Evolutionary conservation across 2,329 filamentous ascomycete genomes (phyloP).

Genomic region (Metarhizium sp.): DNA sequence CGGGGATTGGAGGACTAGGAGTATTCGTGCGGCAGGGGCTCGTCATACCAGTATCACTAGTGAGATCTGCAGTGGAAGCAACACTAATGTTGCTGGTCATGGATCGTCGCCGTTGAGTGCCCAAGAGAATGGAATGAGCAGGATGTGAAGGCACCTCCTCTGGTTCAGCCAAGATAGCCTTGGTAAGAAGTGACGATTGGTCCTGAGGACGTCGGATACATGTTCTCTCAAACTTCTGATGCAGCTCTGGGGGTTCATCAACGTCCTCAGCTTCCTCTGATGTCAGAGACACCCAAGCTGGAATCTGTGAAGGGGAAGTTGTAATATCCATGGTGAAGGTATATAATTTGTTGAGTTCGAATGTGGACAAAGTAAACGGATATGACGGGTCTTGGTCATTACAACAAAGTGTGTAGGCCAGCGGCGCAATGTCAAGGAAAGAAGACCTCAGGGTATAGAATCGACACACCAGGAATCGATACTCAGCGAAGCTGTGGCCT

Average conservation of each 20-base stretch:
- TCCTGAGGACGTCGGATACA: constrained; percentile 38
- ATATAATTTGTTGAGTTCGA: background rate
- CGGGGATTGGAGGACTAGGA: constrained; percentile 74
- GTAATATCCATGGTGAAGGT: constrained; percentile 18
- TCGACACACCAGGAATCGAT: background rate
- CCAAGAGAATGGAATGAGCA: constrained; percentile 24
- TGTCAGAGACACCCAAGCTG: constrained; percentile 23
- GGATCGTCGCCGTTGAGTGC: constrained; percentile 45
- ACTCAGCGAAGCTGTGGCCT: background rate
- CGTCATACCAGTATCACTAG: constrained; percentile 87
- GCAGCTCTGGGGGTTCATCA: constrained; percentile 77
- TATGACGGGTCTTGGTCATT: background rate
- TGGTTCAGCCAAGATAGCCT: constrained; percentile 62
- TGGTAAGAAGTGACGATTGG: constrained; percentile 78
- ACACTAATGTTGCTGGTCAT: constrained; percentile 73
- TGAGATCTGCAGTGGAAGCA: constrained; percentile 80
- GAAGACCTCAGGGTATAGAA: background rate
- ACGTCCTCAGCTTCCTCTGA: constrained; percentile 64
- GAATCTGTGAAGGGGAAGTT: constrained; percentile 16
- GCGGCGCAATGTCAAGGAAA: background rate
- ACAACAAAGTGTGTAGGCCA: background rate
- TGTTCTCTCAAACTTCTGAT: constrained; percentile 35
- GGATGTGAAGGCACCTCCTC: constrained; percentile 43
- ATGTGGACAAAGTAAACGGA: background rate
- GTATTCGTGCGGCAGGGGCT: constrained; percentile 83